phyloP scores from a whole-genome alignment of 1,139 yeast species.

The Blastobotrys petasosporus region DNA sequence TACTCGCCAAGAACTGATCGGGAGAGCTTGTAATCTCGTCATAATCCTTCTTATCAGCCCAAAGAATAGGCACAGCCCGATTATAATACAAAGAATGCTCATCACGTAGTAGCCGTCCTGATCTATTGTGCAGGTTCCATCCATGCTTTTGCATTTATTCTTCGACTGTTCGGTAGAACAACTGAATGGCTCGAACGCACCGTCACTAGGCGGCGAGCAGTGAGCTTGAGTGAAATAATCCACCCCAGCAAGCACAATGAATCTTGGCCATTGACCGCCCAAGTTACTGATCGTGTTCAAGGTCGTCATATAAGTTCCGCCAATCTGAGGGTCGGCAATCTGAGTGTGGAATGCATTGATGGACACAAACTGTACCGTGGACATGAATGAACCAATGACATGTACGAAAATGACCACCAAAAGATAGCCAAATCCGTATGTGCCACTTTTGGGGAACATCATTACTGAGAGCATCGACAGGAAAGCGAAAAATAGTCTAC shows the following conservation, averaged over 20 bases:
- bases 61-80: conserved; percentile 64
- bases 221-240: conserved; percentile 65
- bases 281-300: conserved; percentile 84
- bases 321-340: conserved; percentile 91
- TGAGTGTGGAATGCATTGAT: conserved; percentile 92
- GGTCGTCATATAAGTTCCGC: conserved; percentile 98
- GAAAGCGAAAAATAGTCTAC: conserved; percentile 69
- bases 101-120: conserved; percentile 84
- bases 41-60: conserved; percentile 61
- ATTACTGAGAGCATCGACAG: conserved; percentile 70
- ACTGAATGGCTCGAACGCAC: conserved; percentile 27
- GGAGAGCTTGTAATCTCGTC: conserved; percentile 53
- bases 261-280: conserved; percentile 97
- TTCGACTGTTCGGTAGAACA: conserved; percentile 42
- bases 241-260: conserved; percentile 68
- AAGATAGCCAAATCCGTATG: conserved; percentile 50
- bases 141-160: conserved; percentile 44
- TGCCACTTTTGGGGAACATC: conserved; percentile 55
- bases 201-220: conserved; percentile 39
- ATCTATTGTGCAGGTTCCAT: conserved; percentile 50
- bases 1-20: conserved; percentile 66
- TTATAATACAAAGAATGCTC: conserved; percentile 58
- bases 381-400: conserved; percentile 81
- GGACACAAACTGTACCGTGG: conserved; percentile 91
- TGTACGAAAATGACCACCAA: conserved; percentile 72